phyloP scores from a whole-genome alignment of 2,329 filamentous ascomycete species.

The Aspergillus hiratsukae region DNA sequence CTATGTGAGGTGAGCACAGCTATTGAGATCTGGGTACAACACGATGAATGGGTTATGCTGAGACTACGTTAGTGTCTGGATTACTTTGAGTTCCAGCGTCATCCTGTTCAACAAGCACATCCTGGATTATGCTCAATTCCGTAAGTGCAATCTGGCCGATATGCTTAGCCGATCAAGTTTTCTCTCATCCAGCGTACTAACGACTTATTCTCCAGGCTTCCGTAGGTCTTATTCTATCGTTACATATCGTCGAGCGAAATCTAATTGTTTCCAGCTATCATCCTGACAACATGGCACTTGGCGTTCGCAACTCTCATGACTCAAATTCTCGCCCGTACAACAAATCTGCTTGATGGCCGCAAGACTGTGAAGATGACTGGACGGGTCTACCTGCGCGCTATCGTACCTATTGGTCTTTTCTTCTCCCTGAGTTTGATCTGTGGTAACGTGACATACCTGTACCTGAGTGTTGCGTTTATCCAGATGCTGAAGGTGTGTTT shows the following conservation, averaged over 20 bases:
- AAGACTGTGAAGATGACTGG: conserved; percentile 98
- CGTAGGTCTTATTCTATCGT: conserved; percentile 30
- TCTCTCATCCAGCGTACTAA: not conserved
- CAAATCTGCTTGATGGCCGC: conserved; percentile 82
- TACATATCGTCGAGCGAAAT: not conserved
- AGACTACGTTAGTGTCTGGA: conserved; percentile 67
- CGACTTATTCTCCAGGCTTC: conserved; percentile 34
- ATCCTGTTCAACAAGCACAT: conserved; percentile 99
- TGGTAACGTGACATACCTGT: conserved; percentile 90
- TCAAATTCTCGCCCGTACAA: conserved; percentile 86
- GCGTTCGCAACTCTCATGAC: conserved; percentile 91
- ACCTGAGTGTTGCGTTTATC: conserved; percentile 91
- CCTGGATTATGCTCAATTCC: conserved; percentile 77
- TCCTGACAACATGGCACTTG: conserved; percentile 95
- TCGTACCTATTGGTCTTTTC: conserved; percentile 90
- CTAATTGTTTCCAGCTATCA: conserved; percentile 36
- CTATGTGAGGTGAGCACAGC: conserved; percentile 63
- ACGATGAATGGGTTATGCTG: conserved; percentile 7
- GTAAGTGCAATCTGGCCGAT: conserved; percentile 47
- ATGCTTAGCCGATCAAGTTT: too few relatives aligned
- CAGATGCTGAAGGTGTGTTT: conserved; percentile 87
- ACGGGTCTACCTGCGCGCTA: conserved; percentile 84
- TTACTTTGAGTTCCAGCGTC: conserved; percentile 83
- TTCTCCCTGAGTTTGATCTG: conserved; percentile 96
- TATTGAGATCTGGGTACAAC: not conserved